These are phyloP conservation scores for Stentor roeselii DNA, from an alignment of 73 alveolate genomes.

Conservation along the genomic window DNA sequence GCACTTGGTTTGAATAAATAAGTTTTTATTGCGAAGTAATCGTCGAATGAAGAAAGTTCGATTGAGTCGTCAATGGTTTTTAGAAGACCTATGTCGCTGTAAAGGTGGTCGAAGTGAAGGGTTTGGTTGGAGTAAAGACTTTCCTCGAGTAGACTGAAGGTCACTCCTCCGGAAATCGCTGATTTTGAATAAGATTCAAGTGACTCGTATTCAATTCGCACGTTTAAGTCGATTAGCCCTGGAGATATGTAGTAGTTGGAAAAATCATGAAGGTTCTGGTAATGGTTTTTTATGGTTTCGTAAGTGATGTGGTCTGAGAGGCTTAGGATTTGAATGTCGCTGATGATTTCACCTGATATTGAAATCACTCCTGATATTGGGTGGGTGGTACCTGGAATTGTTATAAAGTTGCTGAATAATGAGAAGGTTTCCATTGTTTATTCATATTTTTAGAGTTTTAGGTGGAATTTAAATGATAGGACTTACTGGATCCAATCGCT, in stretches of 20 bases:
- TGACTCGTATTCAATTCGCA: not conserved
- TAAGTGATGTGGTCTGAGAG: not conserved
- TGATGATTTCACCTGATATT: not conserved
- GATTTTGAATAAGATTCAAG: not conserved
- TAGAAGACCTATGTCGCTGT: not conserved
- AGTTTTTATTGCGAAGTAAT: not conserved
- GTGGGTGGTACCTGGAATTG: no score
- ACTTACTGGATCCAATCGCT: no score
- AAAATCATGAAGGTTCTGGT: not conserved
- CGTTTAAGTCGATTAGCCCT: slow-evolving; percentile 15
- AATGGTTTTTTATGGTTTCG: not conserved
- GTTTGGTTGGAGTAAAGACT: not conserved
- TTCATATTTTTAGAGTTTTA: no score
- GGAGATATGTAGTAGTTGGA: not conserved
- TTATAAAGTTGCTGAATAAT: no score
- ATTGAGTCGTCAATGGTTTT: not conserved
- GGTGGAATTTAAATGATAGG: no score
- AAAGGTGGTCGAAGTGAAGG: not conserved
- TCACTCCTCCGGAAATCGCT: slow-evolving; percentile 22
- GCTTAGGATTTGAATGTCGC: not conserved
- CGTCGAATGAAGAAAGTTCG: not conserved
- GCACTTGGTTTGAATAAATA: not conserved
- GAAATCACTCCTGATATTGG: not conserved
- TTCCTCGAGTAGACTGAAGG: not conserved
- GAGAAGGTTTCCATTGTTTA: no score